These are phyloP conservation scores for Pachyrhizus erosus DNA, from an alignment of 306 rosid genomes.

Conservation along the genomic window DNA sequence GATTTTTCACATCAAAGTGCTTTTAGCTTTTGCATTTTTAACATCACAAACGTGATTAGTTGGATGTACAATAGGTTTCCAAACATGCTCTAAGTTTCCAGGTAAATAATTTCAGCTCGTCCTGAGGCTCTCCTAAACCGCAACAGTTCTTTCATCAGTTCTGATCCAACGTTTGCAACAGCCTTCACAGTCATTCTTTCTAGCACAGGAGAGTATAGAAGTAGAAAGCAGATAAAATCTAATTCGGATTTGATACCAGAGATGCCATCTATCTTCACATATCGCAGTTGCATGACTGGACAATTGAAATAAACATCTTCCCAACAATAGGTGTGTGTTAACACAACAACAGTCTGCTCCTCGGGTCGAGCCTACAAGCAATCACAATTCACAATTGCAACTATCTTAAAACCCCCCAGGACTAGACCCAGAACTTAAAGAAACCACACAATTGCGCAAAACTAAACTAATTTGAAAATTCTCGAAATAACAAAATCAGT, in stretches of 20 bases:
- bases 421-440: slow-evolving; percentile 5
- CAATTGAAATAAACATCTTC: slow-evolving; percentile 41
- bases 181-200: slow-evolving; percentile 67
- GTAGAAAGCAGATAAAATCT: slow-evolving; percentile 60
- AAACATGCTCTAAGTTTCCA: slow-evolving; percentile 33
- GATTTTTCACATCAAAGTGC: background rate
- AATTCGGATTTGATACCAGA: slow-evolving; percentile 54
- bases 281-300: slow-evolving; percentile 46
- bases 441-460: background rate
- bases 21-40: background rate
- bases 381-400: background rate
- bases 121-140: slow-evolving; percentile 59
- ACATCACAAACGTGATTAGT: too few relatives aligned
- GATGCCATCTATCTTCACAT: slow-evolving; percentile 56
- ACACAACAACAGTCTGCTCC: slow-evolving; percentile 23
- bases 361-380: slow-evolving; percentile 55
- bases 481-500: slow-evolving; percentile 20
- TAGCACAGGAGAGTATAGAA: slow-evolving; percentile 55
- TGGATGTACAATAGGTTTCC: background rate
- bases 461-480: background rate
- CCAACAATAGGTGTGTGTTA: slow-evolving; percentile 14
- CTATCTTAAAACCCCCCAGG: slow-evolving; percentile 20
- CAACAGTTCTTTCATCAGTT: slow-evolving; percentile 56
- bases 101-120: slow-evolving; percentile 60
- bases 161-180: slow-evolving; percentile 38